These are phyloP conservation scores for Jackrogersella minutella DNA, from an alignment of 495 filamentous ascomycete genomes.

Conservation along the genomic window DNA sequence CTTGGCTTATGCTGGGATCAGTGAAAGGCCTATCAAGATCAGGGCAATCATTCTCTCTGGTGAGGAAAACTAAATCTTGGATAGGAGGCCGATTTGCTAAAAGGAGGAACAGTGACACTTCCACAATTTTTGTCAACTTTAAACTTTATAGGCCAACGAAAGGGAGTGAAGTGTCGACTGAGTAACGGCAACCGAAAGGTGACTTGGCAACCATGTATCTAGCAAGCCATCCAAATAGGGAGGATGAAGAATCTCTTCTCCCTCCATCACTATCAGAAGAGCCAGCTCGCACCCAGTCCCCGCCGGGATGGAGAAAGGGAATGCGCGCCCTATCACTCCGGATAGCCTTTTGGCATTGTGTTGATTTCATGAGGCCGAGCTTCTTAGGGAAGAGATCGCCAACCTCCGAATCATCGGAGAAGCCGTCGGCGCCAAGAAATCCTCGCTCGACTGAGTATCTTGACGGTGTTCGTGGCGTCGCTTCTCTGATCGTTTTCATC, in stretches of 20 bases:
- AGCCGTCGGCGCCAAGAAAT: slow-evolving; percentile 21
- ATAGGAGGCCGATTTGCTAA: slow-evolving; percentile 11
- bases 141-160: slow-evolving; percentile 3
- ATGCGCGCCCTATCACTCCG: slow-evolving; percentile 21
- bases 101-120: slow-evolving; percentile 25
- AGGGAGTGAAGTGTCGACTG: slow-evolving; percentile 9
- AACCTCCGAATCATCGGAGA: slow-evolving; percentile 18
- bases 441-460: slow-evolving; percentile 55
- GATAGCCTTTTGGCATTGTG: slow-evolving; percentile 23
- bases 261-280: slow-evolving; percentile 21
- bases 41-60: slow-evolving; percentile 10
- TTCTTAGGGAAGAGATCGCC: slow-evolving; percentile 29
- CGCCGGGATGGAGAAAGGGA: slow-evolving; percentile 7
- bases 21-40: slow-evolving; percentile 11
- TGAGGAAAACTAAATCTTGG: slow-evolving; percentile 2
- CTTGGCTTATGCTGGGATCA: slow-evolving; percentile 12
- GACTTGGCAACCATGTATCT: slow-evolving; percentile 26
- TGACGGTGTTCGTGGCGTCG: slow-evolving; percentile 58
- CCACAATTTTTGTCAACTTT: not conserved
- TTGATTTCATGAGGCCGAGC: slow-evolving; percentile 36
- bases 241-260: slow-evolving; percentile 43
- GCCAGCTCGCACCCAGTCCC: slow-evolving; percentile 5
- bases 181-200: slow-evolving; percentile 14
- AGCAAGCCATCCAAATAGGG: slow-evolving; percentile 10
- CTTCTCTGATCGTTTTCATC: slow-evolving; percentile 59